A percentile compares a stretch with the other conserved stretches of the same genome.
Evolutionary conservation across 202 grass and related monocot species (phyloP).

Genomic region (Zoysia matrella): DNA sequence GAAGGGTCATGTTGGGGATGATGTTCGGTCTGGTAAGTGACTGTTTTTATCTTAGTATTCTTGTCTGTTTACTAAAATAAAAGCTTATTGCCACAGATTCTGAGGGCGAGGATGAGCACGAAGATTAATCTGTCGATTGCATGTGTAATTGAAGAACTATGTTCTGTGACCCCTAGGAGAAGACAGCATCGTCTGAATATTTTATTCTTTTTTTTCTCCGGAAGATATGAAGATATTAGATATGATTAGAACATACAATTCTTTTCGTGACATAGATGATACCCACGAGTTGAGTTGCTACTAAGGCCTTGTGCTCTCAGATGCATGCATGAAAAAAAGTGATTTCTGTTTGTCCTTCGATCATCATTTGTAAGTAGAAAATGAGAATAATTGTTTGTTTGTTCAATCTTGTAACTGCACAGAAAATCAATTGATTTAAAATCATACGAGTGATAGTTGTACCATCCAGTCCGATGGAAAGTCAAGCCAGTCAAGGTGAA

Average conservation of each 20-base stretch:
- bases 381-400: constrained; percentile 7
- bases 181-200: constrained; percentile 5
- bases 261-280: constrained; percentile 16
- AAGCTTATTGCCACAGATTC: constrained; percentile 65
- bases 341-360: not conserved
- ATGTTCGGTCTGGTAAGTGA: constrained; percentile 83
- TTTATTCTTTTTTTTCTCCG: not conserved
- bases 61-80: constrained; percentile 6
- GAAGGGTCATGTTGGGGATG: constrained; percentile 74
- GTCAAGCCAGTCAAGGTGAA: not conserved
- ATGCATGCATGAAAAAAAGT: constrained; percentile 23
- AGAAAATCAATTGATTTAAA: constrained; percentile 27
- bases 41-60: not conserved
- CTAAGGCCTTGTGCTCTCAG: not conserved
- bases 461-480: constrained; percentile 23
- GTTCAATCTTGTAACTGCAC: constrained; percentile 32
- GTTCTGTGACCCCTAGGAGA: constrained; percentile 23
- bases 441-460: constrained; percentile 11
- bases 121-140: constrained; percentile 56
- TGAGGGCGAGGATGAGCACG: constrained; percentile 83
- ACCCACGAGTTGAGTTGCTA: constrained; percentile 28
- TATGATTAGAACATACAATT: constrained; percentile 35
- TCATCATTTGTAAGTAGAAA: constrained; percentile 40
- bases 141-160: constrained; percentile 35
- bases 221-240: constrained; percentile 43